phyloP scores from a whole-genome alignment of 2,329 filamentous ascomycete genomes.

The Graphium sp. region DNA sequence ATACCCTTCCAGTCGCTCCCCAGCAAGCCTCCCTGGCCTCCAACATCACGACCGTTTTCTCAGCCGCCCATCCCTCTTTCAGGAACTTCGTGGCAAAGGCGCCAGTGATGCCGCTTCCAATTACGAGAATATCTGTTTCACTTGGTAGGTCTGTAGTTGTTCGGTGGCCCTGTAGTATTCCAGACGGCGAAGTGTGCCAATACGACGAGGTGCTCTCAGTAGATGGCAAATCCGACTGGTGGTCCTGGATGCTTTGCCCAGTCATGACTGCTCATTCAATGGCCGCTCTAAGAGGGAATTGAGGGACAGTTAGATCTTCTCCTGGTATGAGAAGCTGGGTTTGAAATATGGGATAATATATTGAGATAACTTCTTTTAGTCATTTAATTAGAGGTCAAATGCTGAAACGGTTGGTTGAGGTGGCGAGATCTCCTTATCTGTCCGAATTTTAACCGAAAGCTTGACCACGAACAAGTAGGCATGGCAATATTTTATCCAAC shows the following conservation, averaged over 20 bases:
- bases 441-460: no score
- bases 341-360: no score
- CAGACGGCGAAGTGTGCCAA: constrained; percentile 56
- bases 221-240: constrained; percentile 40
- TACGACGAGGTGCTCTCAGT: constrained; percentile 46
- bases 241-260: constrained; percentile 11
- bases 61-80: constrained; percentile 21
- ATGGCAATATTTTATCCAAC: no score
- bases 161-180: constrained; percentile 46
- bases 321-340: no score
- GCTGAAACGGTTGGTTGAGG: no score
- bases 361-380: no score
- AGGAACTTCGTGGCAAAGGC: constrained; percentile 51
- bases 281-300: no score
- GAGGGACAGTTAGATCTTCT: no score
- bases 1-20: constrained; percentile 67
- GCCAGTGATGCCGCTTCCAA: constrained; percentile 67
- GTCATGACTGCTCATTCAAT: no score
- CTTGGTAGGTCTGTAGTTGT: constrained; percentile 47
- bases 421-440: no score
- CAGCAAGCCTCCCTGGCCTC: constrained; percentile 69
- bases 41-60: constrained; percentile 48
- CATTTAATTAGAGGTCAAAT: no score
- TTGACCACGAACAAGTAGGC: no score
- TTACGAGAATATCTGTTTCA: constrained; percentile 49